Evolutionary conservation across 2,329 filamentous ascomycete genomes (phyloP).

Genomic region (Golovinomyces cichoracearum): DNA sequence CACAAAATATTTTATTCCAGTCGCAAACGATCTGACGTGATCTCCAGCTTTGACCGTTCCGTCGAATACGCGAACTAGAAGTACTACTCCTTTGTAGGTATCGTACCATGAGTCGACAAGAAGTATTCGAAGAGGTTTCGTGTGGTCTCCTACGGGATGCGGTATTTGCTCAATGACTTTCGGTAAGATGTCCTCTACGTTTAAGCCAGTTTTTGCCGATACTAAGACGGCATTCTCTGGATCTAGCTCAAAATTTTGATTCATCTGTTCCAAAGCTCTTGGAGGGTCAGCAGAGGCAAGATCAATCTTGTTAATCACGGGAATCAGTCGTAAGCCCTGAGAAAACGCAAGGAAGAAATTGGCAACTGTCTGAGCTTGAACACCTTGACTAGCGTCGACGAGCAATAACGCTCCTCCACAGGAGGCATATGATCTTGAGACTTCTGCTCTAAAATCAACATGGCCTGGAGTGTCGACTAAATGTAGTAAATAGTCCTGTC

Average conservation of each 20-base stretch:
- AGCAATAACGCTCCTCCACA: conserved; percentile 80
- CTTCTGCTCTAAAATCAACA: conserved; percentile 91
- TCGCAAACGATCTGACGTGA: conserved; percentile 65
- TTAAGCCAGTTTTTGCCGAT: conserved; percentile 80
- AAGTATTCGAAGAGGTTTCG: conserved; percentile 52
- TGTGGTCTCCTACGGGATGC: conserved; percentile 45
- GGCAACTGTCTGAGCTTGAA: conserved; percentile 92
- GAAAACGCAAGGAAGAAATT: conserved; percentile 97
- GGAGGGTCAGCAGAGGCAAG: conserved; percentile 70
- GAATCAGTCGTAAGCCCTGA: conserved; percentile 62
- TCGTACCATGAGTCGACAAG: conserved; percentile 98
- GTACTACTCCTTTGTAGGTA: conserved; percentile 75
- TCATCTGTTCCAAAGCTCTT: conserved; percentile 64
- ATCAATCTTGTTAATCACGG: conserved; percentile 93
- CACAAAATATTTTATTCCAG: conserved; percentile 68
- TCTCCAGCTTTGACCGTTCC: conserved; percentile 63
- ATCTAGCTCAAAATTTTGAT: conserved; percentile 66
- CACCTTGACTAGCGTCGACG: conserved; percentile 85
- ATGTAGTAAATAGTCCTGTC: conserved; percentile 75
- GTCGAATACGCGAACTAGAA: conserved; percentile 77
- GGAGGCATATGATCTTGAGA: conserved; percentile 82
- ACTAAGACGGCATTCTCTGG: conserved; percentile 49
- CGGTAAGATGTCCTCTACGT: conserved; percentile 61
- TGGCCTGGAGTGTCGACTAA: conserved; percentile 92
- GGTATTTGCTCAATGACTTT: conserved; percentile 68